phyloP scores from a whole-genome alignment of 169 alveolate genomes.

The Cryptosporidium tyzzeri region DNA sequence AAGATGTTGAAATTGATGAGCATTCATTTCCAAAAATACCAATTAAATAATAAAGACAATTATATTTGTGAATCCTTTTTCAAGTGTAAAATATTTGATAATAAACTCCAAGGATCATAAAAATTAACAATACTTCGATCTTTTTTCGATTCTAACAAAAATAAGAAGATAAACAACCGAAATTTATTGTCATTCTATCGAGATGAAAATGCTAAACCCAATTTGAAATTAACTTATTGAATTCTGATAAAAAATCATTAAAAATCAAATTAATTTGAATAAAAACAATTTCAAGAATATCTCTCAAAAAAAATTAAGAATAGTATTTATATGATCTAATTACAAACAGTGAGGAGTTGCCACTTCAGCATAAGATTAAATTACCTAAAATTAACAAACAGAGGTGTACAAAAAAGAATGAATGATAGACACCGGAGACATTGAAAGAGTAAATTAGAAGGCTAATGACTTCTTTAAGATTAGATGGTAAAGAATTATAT shows the following conservation, averaged over 20 bases:
- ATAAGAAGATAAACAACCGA: background rate
- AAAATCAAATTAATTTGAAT: background rate
- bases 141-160: background rate
- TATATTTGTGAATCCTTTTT: slow-evolving; percentile 10
- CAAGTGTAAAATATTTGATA: background rate
- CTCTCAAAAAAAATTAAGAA: background rate
- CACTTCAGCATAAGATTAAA: background rate
- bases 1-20: slow-evolving; percentile 82
- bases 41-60: background rate
- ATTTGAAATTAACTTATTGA: background rate
- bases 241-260: background rate
- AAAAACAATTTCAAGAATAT: background rate
- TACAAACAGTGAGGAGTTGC: background rate
- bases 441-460: background rate
- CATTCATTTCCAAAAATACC: slow-evolving; percentile 1
- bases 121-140: background rate
- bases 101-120: background rate
- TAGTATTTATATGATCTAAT: background rate
- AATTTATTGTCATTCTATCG: slow-evolving; percentile 3
- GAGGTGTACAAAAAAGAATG: background rate
- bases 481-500: background rate
- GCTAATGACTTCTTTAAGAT: background rate
- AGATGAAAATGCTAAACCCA: background rate
- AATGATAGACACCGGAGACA: background rate
- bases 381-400: background rate